A percentile compares a stretch with the other conserved stretches of the same genome.
Conservation (phyloP, 768 basidiomycete genomes). For the Hericium erinaceus region DNA sequence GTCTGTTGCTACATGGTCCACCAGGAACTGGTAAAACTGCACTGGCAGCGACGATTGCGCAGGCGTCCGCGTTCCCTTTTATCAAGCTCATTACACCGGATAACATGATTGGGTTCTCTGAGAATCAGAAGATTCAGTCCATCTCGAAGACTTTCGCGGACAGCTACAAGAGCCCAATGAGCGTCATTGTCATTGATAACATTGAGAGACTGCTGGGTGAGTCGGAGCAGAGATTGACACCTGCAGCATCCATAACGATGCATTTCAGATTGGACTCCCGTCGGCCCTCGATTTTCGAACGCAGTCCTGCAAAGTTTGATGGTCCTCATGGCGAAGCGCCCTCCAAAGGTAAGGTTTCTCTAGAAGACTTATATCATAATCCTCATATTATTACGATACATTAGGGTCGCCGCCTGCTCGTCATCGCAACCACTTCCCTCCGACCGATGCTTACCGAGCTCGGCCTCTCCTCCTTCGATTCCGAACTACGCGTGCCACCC, state of each 20-base stretch:
- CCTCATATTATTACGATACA: no score
- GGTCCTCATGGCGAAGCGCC: slow-evolving; percentile 79
- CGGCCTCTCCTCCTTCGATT: slow-evolving; percentile 81
- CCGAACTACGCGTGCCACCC: slow-evolving; percentile 78
- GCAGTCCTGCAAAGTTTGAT: slow-evolving; percentile 83
- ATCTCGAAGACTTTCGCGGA: slow-evolving; percentile 92
- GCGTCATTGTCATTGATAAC: slow-evolving; percentile 92
- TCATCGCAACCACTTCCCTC: slow-evolving; percentile 89
- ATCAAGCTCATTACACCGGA: slow-evolving; percentile 96
- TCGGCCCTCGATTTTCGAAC: slow-evolving; percentile 96
- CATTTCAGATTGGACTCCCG: slow-evolving; percentile 82
- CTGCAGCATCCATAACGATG: not conserved
- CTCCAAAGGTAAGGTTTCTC: slow-evolving; percentile 65
- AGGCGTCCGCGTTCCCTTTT: slow-evolving; percentile 91
- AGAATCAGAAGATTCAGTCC: slow-evolving; percentile 81
- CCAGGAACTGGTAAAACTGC: slow-evolving; percentile 94
- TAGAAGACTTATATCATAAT: not conserved
- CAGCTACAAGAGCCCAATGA: slow-evolving; percentile 94
- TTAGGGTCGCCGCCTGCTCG: slow-evolving; percentile 77
- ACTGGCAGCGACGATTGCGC: slow-evolving; percentile 87
- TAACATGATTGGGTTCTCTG: slow-evolving; percentile 94
- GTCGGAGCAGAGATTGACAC: slow-evolving; percentile 14
- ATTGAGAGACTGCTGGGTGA: slow-evolving; percentile 86
- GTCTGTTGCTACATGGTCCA: slow-evolving; percentile 80
- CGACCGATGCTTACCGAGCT: slow-evolving; percentile 80